A percentile compares a stretch with the other conserved stretches of the same genome.
These are phyloP conservation scores for Pezicula carpinea DNA, from an alignment of 2,329 filamentous ascomycete species.

Conservation along the genomic window DNA sequence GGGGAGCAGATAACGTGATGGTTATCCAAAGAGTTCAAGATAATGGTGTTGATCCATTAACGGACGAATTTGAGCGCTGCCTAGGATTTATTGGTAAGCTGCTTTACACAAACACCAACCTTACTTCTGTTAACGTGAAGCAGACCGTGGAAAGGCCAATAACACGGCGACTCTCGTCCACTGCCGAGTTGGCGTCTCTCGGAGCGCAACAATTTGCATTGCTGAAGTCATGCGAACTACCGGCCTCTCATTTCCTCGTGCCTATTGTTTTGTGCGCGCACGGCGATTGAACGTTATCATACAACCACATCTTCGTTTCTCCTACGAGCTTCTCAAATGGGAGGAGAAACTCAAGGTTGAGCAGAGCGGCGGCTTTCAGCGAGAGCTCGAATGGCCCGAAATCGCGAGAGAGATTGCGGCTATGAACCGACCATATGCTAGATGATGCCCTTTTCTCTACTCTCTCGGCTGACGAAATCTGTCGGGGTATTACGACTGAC, in stretches of 20 bases:
- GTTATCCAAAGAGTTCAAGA: conserved; percentile 86
- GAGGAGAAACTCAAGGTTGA: conserved; percentile 63
- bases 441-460: conserved; percentile 35
- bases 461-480: too few relatives aligned
- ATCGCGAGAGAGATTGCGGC: conserved; percentile 86
- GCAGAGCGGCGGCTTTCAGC: conserved; percentile 47
- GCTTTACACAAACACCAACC: conserved; percentile 2
- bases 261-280: conserved; percentile 94
- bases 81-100: conserved; percentile 85
- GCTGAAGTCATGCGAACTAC: conserved; percentile 92
- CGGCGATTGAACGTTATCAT: conserved; percentile 95
- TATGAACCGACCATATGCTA: conserved; percentile 92
- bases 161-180: conserved; percentile 88
- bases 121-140: conserved; percentile 9
- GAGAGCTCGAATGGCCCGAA: conserved; percentile 88
- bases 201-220: conserved; percentile 96
- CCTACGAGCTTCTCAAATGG: conserved; percentile 94
- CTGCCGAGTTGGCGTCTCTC: conserved; percentile 91
- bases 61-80: conserved; percentile 78
- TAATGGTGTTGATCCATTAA: conserved; percentile 92
- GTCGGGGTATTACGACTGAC: too few relatives aligned
- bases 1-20: conserved; percentile 75
- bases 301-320: conserved; percentile 90
- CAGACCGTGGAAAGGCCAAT: conserved; percentile 73
- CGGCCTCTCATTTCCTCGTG: conserved; percentile 78